These are phyloP conservation scores for Amanita muscaria DNA, from an alignment of 768 basidiomycete genomes.

Conservation along the genomic window DNA sequence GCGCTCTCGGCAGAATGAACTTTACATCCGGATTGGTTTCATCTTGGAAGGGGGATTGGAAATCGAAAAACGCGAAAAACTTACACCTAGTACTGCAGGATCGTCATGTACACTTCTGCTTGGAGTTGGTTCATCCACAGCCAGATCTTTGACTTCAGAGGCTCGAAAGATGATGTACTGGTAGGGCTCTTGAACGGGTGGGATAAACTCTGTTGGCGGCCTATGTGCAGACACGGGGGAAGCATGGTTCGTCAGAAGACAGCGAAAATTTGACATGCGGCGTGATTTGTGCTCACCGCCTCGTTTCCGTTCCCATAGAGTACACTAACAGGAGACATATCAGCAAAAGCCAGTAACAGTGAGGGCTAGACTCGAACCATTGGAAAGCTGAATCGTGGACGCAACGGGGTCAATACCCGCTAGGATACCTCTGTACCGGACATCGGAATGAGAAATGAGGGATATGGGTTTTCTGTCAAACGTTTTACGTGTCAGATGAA, in stretches of 20 bases:
- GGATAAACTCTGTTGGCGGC: slow-evolving; percentile 70
- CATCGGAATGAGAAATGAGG: slow-evolving; percentile 85
- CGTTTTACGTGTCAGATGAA: not conserved
- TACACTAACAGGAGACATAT: slow-evolving; percentile 37
- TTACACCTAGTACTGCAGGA: slow-evolving; percentile 74
- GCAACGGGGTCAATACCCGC: slow-evolving; percentile 80
- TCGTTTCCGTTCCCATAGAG: slow-evolving; percentile 83
- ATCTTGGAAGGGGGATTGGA: slow-evolving; percentile 17
- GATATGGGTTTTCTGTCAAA: slow-evolving; percentile 77
- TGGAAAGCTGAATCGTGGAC: slow-evolving; percentile 81
- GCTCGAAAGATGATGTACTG: slow-evolving; percentile 89
- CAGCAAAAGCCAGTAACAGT: slow-evolving; percentile 1
- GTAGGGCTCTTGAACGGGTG: slow-evolving; percentile 77
- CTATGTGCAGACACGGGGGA: slow-evolving; percentile 25
- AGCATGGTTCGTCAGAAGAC: slow-evolving; percentile 16
- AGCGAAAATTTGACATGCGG: too few species aligned
- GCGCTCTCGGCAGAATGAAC: slow-evolving; percentile 20
- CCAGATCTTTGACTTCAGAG: slow-evolving; percentile 83
- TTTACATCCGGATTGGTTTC: slow-evolving; percentile 26
- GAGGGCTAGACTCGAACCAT: slow-evolving; percentile 42
- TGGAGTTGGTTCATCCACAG: slow-evolving; percentile 62
- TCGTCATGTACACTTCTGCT: slow-evolving; percentile 70
- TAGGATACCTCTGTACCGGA: slow-evolving; percentile 81
- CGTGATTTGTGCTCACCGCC: slow-evolving; percentile 61
- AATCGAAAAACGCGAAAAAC: slow-evolving; percentile 21